These are phyloP conservation scores for Fraxinus quadrangulata DNA, from an alignment of 257 asterid species.

Conservation along the genomic window DNA sequence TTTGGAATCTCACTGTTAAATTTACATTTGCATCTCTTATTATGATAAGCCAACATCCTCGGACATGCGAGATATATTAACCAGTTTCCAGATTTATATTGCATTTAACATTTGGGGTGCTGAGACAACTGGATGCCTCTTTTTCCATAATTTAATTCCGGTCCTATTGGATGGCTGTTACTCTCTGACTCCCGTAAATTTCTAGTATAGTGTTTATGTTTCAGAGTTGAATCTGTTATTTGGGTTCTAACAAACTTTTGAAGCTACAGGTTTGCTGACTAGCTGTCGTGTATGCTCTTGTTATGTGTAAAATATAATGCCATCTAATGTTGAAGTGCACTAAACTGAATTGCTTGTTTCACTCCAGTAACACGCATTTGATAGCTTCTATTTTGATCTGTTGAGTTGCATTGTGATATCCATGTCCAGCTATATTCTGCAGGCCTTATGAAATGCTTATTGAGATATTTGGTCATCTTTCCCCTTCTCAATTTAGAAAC, in stretches of 20 bases:
- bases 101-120: constrained; percentile 21
- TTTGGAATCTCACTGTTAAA: constrained; percentile 10
- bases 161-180: constrained; percentile 21
- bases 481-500: constrained; percentile 10
- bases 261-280: constrained; percentile 25
- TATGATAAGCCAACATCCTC: constrained; percentile 30
- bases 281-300: constrained; percentile 17
- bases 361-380: constrained; percentile 19
- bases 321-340: constrained; percentile 22
- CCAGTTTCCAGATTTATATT: constrained; percentile 24
- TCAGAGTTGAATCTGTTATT: constrained; percentile 9
- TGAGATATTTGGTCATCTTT: constrained; percentile 24
- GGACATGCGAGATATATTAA: constrained; percentile 19
- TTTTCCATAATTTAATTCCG: constrained; percentile 20
- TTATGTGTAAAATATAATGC: constrained; percentile 24
- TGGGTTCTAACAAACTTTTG: constrained; percentile 31
- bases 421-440: constrained; percentile 16
- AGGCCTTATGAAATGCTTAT: constrained; percentile 9
- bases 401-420: constrained; percentile 1
- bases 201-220: constrained; percentile 1
- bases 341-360: constrained; percentile 6
- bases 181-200: constrained; percentile 4
- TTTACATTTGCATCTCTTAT: constrained; percentile 30
- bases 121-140: not conserved
- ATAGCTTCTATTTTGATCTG: constrained; percentile 15